Evolutionary conservation across 371 early-diverging fungal species (phyloP).

Genomic region (Enterospora canceri): DNA sequence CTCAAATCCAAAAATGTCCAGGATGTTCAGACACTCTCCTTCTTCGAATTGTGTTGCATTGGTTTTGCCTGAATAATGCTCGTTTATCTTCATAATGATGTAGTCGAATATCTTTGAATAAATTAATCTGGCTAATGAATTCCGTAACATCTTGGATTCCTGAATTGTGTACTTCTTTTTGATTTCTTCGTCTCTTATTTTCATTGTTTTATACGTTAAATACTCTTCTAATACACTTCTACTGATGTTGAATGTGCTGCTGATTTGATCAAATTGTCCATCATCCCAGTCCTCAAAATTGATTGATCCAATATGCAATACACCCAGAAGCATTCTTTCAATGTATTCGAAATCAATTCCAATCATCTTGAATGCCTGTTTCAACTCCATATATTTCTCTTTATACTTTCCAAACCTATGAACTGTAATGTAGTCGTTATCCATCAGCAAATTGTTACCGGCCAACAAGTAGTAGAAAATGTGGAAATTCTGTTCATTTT

Average conservation of each 20-base stretch:
- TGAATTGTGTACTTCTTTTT: constrained; percentile 58
- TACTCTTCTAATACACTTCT: constrained; percentile 28
- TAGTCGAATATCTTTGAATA: constrained; percentile 49
- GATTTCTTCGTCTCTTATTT: constrained; percentile 65
- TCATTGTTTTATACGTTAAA: constrained; percentile 31
- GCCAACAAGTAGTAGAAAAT: constrained; percentile 62
- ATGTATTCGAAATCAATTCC: constrained; percentile 64
- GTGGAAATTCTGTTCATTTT: constrained; percentile 72
- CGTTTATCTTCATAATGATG: constrained; percentile 42
- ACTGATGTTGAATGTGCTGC: constrained; percentile 7
- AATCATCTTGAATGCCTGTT: constrained; percentile 60
- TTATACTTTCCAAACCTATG: background rate
- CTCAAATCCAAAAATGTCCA: constrained; percentile 67
- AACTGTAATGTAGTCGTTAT: constrained; percentile 34
- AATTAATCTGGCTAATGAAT: constrained; percentile 65
- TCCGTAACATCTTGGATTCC: constrained; percentile 55
- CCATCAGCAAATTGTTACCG: background rate
- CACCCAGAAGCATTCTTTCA: constrained; percentile 59
- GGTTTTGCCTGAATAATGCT: background rate
- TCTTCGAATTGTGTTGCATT: background rate
- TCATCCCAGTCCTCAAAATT: background rate
- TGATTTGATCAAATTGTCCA: constrained; percentile 4
- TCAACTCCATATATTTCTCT: constrained; percentile 52
- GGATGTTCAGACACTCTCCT: constrained; percentile 56
- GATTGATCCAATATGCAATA: constrained; percentile 41